Evolutionary conservation across 352 stramenopile genomes (phyloP), one percentile per base, ranked within the genome.

Genomic region (Phytopythium litorale): DNA sequence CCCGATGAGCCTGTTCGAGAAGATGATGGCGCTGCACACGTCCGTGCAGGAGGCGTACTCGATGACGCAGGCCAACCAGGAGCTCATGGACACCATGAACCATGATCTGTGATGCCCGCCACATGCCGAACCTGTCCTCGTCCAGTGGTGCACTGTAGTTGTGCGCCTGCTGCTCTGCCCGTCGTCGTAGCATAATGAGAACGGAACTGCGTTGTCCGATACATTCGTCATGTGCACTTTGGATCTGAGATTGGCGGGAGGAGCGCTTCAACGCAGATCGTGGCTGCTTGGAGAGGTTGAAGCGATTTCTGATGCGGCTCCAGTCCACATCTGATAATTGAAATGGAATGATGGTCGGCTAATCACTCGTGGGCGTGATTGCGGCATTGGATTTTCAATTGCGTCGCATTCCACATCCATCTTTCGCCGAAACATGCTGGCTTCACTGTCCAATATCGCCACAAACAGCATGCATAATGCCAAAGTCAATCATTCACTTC

Each of bases 11-110:
- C 55, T 60, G 28, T 30, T 67, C 19, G 49, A 71, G 38, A 60
- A 66, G 63, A 81, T 86, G 51, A 66, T 69, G 55, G 71, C 64
- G 25, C 59, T 85, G 8, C 74, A 85, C 33, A 70, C 55, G 7
- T 72, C 69, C 1, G 69, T 66, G 8, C 69, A 86, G 38, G 57
- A 79, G 56, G 74, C 65, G 33, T 82, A 81, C 52, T 55, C 60
- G 52, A 76, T 76, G 25, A 72, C 74, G 16, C 76, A 74, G 42
- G 76, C 74, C 13, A 83, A 80, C 58, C 68, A 72, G 38, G 65
- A 78, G 58, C 64, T 81, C 42, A 81, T 86, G 72, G 68, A 72
- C 35, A 70, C 65, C 49, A 67, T 28, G n/a, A n/a, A n/a, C n/a
- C n/a, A n/a, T n/a, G n/a, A n/a, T n/a, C n/a, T n/a, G n/a, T 66